Conservation (phyloP, 768 basidiomycete genomes). For the Obba rivulosa region DNA sequence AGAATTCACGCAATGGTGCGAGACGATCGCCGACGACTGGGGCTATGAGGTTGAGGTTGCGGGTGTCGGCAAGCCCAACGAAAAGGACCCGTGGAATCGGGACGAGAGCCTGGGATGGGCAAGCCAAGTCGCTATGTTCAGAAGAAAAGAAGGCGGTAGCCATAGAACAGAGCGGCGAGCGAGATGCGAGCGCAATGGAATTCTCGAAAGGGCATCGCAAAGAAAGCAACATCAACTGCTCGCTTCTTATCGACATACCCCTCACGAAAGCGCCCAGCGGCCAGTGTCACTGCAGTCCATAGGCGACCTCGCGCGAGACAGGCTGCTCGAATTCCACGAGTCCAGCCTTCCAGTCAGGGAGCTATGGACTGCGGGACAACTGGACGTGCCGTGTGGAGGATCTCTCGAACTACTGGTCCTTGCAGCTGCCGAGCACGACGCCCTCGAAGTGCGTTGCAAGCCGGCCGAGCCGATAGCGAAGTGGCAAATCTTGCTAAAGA, state of each 20-base stretch:
- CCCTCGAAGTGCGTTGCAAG: slow-evolving; percentile 16
- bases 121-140: slow-evolving; percentile 62
- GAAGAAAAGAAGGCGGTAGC: slow-evolving; percentile 33
- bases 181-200: slow-evolving; percentile 23
- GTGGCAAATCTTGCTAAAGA: too few species aligned
- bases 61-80: slow-evolving; percentile 53
- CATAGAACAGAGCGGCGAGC: slow-evolving; percentile 22
- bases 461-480: too few species aligned
- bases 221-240: slow-evolving; percentile 41
- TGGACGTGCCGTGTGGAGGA: slow-evolving; percentile 50
- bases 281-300: slow-evolving; percentile 44
- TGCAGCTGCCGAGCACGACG: slow-evolving; percentile 35
- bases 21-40: slow-evolving; percentile 52
- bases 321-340: slow-evolving; percentile 52
- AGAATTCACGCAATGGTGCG: slow-evolving; percentile 69
- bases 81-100: slow-evolving; percentile 69
- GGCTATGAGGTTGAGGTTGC: slow-evolving; percentile 62
- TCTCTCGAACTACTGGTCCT: slow-evolving; percentile 52
- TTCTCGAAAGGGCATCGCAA: background rate
- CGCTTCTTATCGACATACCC: slow-evolving; percentile 41
- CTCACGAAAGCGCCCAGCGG: slow-evolving; percentile 42
- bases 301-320: slow-evolving; percentile 39
- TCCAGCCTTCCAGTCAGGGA: slow-evolving; percentile 38
- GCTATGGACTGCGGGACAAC: slow-evolving; percentile 40
- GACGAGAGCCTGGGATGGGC: slow-evolving; percentile 62